Evolutionary conservation across 805 yeast genomes (phyloP), one percentile per base, ranked within the genome.

Genomic region (Candida montana): DNA sequence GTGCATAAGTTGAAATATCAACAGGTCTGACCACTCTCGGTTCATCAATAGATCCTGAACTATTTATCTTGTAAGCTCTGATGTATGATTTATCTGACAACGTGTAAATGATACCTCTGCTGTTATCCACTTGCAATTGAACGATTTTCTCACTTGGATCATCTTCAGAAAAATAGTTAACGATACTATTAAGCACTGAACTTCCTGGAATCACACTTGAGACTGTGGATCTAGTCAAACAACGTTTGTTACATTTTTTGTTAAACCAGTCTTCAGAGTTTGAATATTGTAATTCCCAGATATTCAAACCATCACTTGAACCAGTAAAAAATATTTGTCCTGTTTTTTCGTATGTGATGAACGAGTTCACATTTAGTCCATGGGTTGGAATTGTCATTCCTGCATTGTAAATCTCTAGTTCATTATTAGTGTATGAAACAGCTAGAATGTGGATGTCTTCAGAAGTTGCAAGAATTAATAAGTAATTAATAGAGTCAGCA

Each of bases 201-300:
- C 66, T 53, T 7, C 72, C 72, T 4, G 72, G 71, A 17, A 79
- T 61, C 26, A 77, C 64, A 28, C 73, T 68, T 1, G 82, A 64
- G 32, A 81, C 61, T 0, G 70, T 80, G 50, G 76, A 76, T 63
- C 77, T 79, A 33, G 97, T 88, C 41, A 86, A 71, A 59, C 97
- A 88, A 31, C 82, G 78, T 60, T 89, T 89, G 52, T 78, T 79
- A 56, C 95, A 85, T 53, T 81, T 84, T 55, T 85, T 82, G 48
- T 81, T 78, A 58, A 88, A 88, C 86, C 96, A 91, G 41, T 86
- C 82, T 36, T 88, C 93, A 20, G 83, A 75, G 49, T 81, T 83
- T 6, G 90, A 75, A 58, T 93, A 93, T 45, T 78, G 81, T 41
- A 93, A 67, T 57, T 87, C 91, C 96, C 96, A 93, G 33, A 93